Percentiles rank a stretch among this genome's conserved stretches.
Evolutionary conservation across 257 asterid species (phyloP).

Genomic region (Solanum dulcamara): DNA sequence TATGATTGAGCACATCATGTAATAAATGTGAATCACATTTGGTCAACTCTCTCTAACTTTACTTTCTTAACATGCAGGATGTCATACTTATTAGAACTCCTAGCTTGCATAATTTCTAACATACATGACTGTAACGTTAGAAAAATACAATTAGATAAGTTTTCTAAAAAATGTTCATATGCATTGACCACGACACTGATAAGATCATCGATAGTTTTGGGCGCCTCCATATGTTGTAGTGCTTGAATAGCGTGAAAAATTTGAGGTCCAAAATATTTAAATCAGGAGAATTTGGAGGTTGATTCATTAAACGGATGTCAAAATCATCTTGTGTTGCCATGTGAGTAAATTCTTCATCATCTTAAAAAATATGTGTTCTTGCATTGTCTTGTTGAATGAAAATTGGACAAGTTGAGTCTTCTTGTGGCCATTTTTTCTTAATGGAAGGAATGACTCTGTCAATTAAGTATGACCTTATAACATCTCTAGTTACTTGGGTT

Average conservation of each 20-base stretch:
- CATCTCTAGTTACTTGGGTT: background rate
- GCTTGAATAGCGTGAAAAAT: background rate
- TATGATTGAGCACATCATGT: background rate
- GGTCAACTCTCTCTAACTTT: background rate
- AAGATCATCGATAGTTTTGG: background rate
- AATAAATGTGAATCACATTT: background rate
- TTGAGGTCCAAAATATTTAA: background rate
- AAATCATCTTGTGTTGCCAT: background rate
- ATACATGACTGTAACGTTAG: background rate
- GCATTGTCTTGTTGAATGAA: background rate
- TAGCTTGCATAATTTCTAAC: background rate
- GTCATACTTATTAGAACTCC: background rate
- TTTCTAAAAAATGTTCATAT: too few relatives aligned
- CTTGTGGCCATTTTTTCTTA: too few relatives aligned
- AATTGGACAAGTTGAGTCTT: too few relatives aligned
- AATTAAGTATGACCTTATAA: background rate
- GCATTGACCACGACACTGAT: background rate
- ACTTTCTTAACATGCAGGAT: background rate
- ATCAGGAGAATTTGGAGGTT: background rate
- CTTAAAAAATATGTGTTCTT: background rate
- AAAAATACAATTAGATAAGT: background rate
- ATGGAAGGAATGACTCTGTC: too few relatives aligned
- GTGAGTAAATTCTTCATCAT: background rate
- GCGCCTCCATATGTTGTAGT: background rate
- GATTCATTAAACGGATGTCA: background rate